Evolutionary conservation across 139 green algal genomes (phyloP).

Genomic region (Zygnema cylindricum): DNA sequence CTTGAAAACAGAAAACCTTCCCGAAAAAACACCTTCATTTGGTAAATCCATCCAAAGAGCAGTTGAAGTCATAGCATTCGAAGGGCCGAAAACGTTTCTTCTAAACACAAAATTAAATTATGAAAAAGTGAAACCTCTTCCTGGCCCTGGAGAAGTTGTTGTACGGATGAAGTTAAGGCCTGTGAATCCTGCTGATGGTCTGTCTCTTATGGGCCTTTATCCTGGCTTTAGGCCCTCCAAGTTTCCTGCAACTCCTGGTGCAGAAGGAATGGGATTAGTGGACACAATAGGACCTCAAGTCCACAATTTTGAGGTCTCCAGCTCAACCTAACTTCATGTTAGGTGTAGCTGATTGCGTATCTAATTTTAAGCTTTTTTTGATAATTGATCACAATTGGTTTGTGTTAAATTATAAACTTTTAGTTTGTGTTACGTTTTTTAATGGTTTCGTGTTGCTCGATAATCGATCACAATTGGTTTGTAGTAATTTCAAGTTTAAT

Average conservation of each 20-base stretch:
- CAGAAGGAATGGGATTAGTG: conserved; percentile 48
- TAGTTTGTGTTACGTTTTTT: too few species aligned
- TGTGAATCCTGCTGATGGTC: conserved; percentile 44
- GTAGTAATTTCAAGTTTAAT: too few species aligned
- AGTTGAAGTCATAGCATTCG: not conserved
- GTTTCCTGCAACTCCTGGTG: conserved; percentile 39
- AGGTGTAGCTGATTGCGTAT: too few species aligned
- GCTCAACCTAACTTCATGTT: too few species aligned
- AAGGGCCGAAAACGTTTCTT: not conserved
- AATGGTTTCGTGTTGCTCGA: too few species aligned
- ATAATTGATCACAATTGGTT: too few species aligned
- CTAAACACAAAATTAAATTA: not conserved
- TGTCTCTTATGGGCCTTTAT: conserved; percentile 50
- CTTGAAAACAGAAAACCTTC: not conserved
- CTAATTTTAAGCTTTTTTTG: too few species aligned
- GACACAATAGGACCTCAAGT: conserved; percentile 24
- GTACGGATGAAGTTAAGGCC: conserved; percentile 32
- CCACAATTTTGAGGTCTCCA: not conserved
- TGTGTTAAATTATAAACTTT: too few species aligned
- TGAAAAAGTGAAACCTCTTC: conserved; percentile 17
- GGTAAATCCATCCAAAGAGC: not conserved
- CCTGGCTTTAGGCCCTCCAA: conserved; percentile 31
- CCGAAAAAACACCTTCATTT: not conserved
- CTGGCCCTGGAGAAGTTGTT: conserved; percentile 13
- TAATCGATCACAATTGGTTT: too few species aligned